Evolutionary conservation across 1,284 basidiomycete genomes (phyloP), one percentile per base, ranked within the genome.

Genomic region (Tylopilus sp.): DNA sequence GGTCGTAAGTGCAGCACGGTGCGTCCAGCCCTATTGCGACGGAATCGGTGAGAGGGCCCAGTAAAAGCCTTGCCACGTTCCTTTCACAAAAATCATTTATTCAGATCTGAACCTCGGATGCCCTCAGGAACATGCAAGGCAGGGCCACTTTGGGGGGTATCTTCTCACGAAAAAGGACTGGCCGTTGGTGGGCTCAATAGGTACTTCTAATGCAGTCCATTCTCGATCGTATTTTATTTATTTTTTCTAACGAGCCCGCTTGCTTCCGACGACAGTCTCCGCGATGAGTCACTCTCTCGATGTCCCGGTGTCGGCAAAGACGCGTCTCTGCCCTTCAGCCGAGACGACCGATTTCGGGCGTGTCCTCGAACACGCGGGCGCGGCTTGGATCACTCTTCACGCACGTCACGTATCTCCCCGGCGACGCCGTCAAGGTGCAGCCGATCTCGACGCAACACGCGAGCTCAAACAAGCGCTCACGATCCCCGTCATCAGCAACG

Each of bases 71-170:
- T 18, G n/a, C 44, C 18, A 10, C 34, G 4, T 20, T 38, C 30
- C 31, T 28, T 43, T 31, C 35, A 14, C 53, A 42, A 61, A 63
- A 58, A n/a, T 33, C 18, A 14, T 14, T 20, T 36, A 11, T 58
- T 50, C 52, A 73, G 79, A 81, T 60, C 57, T 81, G 46, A 81
- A 81, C 53, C 66, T 81, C 10, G 77, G 88, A 20, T 90, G 87
- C 63, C 88, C 88, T 15, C 86, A 87, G 58, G 78, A 83, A 45
- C 73, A 77, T 30, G 87, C 87, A 2, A 71, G 74, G 35, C 77
- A 83, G 37, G 80, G 76, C 10, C 84, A 83, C 56, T 86, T 77
- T 60, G 88, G 88, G 8, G 86, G 81, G 17, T 90, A 89, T 62
- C 71, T 90, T 11, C 73, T 89, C 8, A 73, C 74, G 14, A 80